phyloP scores from a whole-genome alignment of 2,329 filamentous ascomycete species.

The Pyrenochaeta sp. region DNA sequence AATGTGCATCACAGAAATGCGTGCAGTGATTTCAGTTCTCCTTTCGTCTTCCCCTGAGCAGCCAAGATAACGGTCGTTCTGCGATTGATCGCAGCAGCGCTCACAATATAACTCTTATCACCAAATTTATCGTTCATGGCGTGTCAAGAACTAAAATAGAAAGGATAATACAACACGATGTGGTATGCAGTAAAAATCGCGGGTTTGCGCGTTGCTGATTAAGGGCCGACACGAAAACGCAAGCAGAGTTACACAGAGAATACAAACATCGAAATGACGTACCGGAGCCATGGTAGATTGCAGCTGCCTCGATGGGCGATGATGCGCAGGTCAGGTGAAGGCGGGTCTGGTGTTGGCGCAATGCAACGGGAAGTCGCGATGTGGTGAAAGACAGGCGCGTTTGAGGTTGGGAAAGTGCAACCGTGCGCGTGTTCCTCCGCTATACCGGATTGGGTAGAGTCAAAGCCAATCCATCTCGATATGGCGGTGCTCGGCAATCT shows the following conservation, averaged over 20 bases:
- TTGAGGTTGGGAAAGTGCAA: conserved; percentile 35
- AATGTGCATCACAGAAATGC: background rate
- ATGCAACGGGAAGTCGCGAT: conserved; percentile 40
- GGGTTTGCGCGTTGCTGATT: background rate
- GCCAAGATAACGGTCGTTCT: background rate
- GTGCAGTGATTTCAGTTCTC: background rate
- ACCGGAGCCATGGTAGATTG: conserved; percentile 44
- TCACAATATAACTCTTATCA: background rate
- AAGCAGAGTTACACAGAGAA: conserved; percentile 1
- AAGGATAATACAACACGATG: background rate
- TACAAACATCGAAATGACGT: conserved; percentile 25
- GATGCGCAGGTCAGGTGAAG: conserved; percentile 24
- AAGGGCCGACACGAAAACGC: conserved; percentile 2
- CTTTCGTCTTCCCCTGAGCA: background rate
- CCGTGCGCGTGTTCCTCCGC: conserved; percentile 20
- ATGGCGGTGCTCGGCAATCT: no score
- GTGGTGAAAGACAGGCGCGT: conserved; percentile 44
- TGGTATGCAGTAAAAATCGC: background rate
- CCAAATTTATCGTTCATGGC: background rate
- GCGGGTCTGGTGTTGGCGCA: conserved; percentile 28
- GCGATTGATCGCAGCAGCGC: background rate
- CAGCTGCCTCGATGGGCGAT: conserved; percentile 23
- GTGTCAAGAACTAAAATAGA: background rate
- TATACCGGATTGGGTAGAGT: conserved; percentile 10
- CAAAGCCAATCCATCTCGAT: no score